Conservation (phyloP, 768 basidiomycete species). For the Sporobolomyces pararoseus region DNA sequence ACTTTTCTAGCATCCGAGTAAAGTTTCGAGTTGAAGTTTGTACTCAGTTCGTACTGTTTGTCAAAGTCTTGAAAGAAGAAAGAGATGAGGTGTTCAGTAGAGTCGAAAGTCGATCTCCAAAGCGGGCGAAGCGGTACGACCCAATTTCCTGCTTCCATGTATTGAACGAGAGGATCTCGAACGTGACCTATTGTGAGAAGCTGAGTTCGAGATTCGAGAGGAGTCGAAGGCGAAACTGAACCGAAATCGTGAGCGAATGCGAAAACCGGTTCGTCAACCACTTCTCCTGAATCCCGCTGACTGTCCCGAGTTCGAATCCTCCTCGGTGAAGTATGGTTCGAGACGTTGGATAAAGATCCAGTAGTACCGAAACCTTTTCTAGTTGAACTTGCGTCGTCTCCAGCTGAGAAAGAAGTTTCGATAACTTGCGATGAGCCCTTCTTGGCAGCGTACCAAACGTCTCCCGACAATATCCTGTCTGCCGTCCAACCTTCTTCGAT, state of each 20-base stretch:
- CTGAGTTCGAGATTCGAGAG: background rate
- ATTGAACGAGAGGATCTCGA: conserved; percentile 31
- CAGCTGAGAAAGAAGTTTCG: conserved; percentile 23
- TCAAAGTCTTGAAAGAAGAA: conserved; percentile 21
- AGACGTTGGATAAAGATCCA: background rate
- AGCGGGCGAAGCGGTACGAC: conserved; percentile 5
- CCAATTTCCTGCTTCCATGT: conserved; percentile 7
- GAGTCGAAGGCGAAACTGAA: conserved; percentile 1
- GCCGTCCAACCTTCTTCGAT: conserved; percentile 9
- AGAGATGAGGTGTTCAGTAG: background rate
- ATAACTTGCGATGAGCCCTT: background rate
- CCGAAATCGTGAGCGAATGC: conserved; percentile 31
- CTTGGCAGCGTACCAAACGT: conserved; percentile 25
- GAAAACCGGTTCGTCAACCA: conserved; percentile 37
- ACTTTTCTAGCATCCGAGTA: conserved; percentile 32
- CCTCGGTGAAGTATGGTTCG: conserved; percentile 6
- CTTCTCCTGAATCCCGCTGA: background rate
- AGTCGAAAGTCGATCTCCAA: conserved; percentile 19
- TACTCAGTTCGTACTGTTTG: background rate
- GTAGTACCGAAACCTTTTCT: conserved; percentile 9
- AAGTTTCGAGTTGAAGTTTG: conserved; percentile 30
- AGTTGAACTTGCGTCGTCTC: conserved; percentile 14
- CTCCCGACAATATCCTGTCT: conserved; percentile 32
- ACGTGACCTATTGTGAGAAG: conserved; percentile 37
- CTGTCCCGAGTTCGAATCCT: background rate